A percentile compares a stretch with the other conserved stretches of the same genome.
These are phyloP conservation scores for Sporothrix luriei DNA, from an alignment of 2,329 filamentous ascomycete species.

Conservation along the genomic window DNA sequence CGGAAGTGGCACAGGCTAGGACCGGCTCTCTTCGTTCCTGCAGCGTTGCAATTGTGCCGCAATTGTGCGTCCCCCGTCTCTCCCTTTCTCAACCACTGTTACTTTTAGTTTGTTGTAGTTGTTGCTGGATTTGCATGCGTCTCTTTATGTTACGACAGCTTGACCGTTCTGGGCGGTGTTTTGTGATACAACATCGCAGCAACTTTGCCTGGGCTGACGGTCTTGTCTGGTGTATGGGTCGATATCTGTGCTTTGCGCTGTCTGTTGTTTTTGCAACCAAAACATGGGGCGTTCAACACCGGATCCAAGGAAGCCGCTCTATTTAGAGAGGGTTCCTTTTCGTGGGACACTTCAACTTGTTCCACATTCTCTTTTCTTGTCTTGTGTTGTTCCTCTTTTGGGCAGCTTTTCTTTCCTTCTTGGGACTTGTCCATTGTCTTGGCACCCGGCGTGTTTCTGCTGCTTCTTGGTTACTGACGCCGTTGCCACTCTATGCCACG, in stretches of 20 bases:
- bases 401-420: slow-evolving; percentile 10
- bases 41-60: background rate
- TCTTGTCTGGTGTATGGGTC: slow-evolving; percentile 57
- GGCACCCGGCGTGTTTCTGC: background rate
- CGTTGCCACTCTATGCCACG: background rate
- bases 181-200: slow-evolving; percentile 75
- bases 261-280: slow-evolving; percentile 83
- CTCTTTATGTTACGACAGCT: slow-evolving; percentile 28
- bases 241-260: slow-evolving; percentile 65
- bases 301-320: slow-evolving; percentile 63
- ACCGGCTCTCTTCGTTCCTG: background rate
- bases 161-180: slow-evolving; percentile 45
- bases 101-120: slow-evolving; percentile 33
- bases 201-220: slow-evolving; percentile 46
- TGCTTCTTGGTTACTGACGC: background rate
- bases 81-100: too few relatives aligned
- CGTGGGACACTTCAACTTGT: slow-evolving; percentile 69
- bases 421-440: background rate
- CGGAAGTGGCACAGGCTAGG: background rate
- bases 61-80: background rate
- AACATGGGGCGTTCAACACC: slow-evolving; percentile 78
- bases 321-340: slow-evolving; percentile 51
- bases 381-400: slow-evolving; percentile 37
- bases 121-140: background rate
- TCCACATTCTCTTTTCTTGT: slow-evolving; percentile 48